These are phyloP conservation scores for Ramularia endophylla DNA, from an alignment of 2,329 filamentous ascomycete species.

Conservation along the genomic window DNA sequence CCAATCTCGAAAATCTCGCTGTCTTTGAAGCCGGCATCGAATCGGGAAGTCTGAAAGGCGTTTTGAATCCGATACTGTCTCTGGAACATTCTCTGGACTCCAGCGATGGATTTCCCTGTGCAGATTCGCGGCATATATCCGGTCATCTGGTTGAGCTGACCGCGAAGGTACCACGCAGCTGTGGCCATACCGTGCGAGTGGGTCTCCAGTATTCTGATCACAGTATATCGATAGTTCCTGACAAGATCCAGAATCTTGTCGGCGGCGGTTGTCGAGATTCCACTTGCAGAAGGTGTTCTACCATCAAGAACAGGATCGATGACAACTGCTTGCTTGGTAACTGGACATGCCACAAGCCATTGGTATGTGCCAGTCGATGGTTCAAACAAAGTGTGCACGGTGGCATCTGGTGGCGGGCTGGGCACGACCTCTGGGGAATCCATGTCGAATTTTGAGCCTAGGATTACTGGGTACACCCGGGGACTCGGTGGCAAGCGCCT, in stretches of 20 bases:
- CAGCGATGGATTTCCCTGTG: conserved; percentile 50
- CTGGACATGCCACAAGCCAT: conserved; percentile 53
- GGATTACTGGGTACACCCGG: too few relatives aligned
- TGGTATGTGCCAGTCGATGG: conserved; percentile 51
- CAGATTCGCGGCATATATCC: conserved; percentile 40
- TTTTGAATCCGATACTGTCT: conserved; percentile 42
- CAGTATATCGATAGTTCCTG: conserved; percentile 40
- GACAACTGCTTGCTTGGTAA: conserved; percentile 46
- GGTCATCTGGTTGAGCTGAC: conserved; percentile 34
- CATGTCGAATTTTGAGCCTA: too few relatives aligned
- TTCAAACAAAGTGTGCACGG: conserved; percentile 33
- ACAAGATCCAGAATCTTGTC: conserved; percentile 47
- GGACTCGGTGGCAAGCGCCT: too few relatives aligned
- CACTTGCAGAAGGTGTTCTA: conserved; percentile 35
- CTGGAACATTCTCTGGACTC: conserved; percentile 49
- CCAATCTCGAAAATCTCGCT: conserved; percentile 51
- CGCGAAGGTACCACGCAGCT: conserved; percentile 53
- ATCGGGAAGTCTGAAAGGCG: conserved; percentile 42
- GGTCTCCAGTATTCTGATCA: conserved; percentile 55
- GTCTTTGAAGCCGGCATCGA: conserved; percentile 49
- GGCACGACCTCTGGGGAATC: too few relatives aligned
- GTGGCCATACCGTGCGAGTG: conserved; percentile 58
- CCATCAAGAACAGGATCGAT: conserved; percentile 60
- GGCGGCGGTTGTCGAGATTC: conserved; percentile 48
- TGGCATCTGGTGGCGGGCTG: conserved; percentile 13